Evolutionary conservation across 208 protist genomes (phyloP).

Genomic region (Wallacemonas sp.): DNA sequence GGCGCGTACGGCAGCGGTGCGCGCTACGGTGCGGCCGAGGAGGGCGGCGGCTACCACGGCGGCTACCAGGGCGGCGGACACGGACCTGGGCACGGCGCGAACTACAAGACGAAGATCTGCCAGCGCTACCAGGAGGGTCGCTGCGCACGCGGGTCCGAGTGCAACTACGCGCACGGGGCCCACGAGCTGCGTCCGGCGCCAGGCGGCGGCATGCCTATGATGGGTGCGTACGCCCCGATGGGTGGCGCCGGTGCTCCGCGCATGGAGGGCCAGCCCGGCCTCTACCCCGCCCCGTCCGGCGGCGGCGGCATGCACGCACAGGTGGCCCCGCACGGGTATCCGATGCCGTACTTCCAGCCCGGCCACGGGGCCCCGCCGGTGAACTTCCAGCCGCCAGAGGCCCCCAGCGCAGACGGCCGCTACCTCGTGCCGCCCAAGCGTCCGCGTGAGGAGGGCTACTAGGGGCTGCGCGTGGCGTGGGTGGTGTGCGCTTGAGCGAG

Average conservation of each 20-base stretch:
- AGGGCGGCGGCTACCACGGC: conserved; percentile 2
- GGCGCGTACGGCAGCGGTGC: conserved; percentile 1
- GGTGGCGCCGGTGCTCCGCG: not conserved
- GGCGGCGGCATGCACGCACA: not conserved
- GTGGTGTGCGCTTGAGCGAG: not conserved
- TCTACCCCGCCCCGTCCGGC: conserved; percentile 7
- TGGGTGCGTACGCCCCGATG: conserved; percentile 7
- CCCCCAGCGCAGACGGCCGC: conserved; percentile 1
- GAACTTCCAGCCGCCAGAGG: conserved; percentile 12
- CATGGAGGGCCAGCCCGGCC: not conserved
- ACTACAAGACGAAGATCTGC: conserved; percentile 80
- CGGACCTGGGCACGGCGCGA: conserved; percentile 16
- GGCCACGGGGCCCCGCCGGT: conserved; percentile 11
- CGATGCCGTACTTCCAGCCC: conserved; percentile 17
- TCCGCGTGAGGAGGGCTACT: not conserved
- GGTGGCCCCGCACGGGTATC: conserved; percentile 12
- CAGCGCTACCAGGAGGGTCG: conserved; percentile 70
- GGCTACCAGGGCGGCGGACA: conserved; percentile 7
- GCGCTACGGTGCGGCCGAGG: conserved; percentile 13
- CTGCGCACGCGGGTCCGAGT: conserved; percentile 66
- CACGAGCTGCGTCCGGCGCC: conserved; percentile 46
- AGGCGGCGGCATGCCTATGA: not conserved
- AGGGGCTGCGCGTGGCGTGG: not conserved
- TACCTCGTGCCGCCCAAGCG: conserved; percentile 11
- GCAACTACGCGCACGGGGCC: conserved; percentile 83